These are phyloP conservation scores for Pyricularia sp. DNA, from an alignment of 2,329 filamentous ascomycete genomes.

Conservation along the genomic window DNA sequence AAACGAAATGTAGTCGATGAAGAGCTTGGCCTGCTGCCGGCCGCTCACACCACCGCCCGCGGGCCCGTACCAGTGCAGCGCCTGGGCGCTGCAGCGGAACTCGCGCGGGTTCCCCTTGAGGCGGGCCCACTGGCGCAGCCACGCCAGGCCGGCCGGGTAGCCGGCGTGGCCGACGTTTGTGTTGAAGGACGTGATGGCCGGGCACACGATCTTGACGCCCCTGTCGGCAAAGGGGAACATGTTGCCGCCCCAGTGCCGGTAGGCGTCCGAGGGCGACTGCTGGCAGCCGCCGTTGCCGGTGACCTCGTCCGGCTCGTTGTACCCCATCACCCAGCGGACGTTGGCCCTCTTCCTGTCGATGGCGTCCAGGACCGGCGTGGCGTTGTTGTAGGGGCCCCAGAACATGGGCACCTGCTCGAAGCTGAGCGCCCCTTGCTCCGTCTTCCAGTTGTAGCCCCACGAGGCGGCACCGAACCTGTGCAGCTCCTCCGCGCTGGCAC, in stretches of 20 bases:
- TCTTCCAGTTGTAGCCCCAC: constrained; percentile 11
- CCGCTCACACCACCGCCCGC: neutral
- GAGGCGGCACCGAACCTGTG: constrained; percentile 6
- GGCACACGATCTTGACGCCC: constrained; percentile 10
- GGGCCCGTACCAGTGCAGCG: constrained; percentile 11
- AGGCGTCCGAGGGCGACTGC: constrained; percentile 6
- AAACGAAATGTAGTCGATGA: constrained; percentile 8
- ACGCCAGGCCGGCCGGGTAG: constrained; percentile 8
- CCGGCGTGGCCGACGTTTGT: constrained; percentile 7
- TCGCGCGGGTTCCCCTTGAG: constrained; percentile 2
- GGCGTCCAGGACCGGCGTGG: constrained; percentile 2
- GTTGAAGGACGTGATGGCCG: constrained; percentile 9
- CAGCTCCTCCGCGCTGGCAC: constrained; percentile 3
- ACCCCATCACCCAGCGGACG: constrained; percentile 10
- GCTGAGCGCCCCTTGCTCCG: constrained; percentile 5
- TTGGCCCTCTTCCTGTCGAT: constrained; percentile 5
- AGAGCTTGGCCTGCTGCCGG: constrained; percentile 7
- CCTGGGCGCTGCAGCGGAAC: constrained; percentile 9
- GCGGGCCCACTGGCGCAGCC: constrained; percentile 9
- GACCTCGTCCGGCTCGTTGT: constrained; percentile 12
- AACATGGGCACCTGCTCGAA: constrained; percentile 11
- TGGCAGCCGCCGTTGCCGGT: constrained; percentile 6
- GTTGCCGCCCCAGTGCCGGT: constrained; percentile 9
- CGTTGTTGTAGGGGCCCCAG: constrained; percentile 6
- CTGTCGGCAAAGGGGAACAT: constrained; percentile 8